These are phyloP conservation scores for Botrytis byssoidea DNA, from an alignment of 2,329 filamentous ascomycete genomes.

Conservation along the genomic window DNA sequence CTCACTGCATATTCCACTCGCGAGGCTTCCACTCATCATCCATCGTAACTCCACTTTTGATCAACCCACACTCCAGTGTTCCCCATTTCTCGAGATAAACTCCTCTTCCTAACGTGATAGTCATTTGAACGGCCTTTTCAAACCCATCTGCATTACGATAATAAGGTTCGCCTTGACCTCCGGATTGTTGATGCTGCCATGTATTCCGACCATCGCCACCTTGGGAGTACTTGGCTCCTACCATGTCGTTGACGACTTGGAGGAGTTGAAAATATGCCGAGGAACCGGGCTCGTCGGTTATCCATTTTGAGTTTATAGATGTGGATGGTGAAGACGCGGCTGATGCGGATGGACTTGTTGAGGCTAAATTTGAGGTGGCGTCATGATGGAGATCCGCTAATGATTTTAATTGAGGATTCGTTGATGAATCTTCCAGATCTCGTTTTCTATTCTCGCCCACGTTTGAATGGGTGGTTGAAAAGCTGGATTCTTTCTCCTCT, in stretches of 20 bases:
- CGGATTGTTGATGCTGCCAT: conserved; percentile 53
- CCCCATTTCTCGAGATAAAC: conserved; percentile 49
- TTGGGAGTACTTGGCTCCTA: conserved; percentile 6
- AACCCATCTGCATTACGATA: conserved; percentile 50
- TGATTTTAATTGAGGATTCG: neutral
- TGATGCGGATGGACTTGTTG: neutral
- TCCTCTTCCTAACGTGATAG: conserved; percentile 46
- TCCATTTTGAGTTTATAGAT: conserved; percentile 19
- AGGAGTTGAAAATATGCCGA: conserved; percentile 35
- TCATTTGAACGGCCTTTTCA: conserved; percentile 45
- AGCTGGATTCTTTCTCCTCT: neutral
- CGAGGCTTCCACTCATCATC: conserved; percentile 47
- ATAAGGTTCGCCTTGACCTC: conserved; percentile 53
- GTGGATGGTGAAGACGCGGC: neutral
- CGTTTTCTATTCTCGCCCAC: neutral
- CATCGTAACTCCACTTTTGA: conserved; percentile 40
- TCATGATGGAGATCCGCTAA: neutral
- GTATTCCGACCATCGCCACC: conserved; percentile 44
- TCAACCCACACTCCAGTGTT: conserved; percentile 45
- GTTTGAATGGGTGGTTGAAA: neutral
- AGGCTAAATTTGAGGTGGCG: neutral
- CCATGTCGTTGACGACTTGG: conserved; percentile 36
- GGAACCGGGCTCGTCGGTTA: conserved; percentile 34
- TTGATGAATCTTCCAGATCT: neutral
- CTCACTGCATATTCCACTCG: neutral